Conservation (phyloP, 2,329 filamentous ascomycete species). For the Alternaria alternata region DNA sequence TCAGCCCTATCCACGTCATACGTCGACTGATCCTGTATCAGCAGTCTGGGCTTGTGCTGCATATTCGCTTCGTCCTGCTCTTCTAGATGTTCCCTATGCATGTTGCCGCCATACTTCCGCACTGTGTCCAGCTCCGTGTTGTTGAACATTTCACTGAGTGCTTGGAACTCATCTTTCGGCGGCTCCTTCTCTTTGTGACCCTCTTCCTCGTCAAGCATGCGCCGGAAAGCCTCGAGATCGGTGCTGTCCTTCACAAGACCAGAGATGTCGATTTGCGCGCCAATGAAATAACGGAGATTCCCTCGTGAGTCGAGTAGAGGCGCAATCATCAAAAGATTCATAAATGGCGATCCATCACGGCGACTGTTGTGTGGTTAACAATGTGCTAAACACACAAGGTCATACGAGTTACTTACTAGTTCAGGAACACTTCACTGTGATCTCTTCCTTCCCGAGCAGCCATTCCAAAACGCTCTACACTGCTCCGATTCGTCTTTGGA, state of each 20-base stretch:
- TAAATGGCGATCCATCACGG: slow-evolving; percentile 78
- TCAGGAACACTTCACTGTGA: slow-evolving; percentile 76
- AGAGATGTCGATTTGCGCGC: slow-evolving; percentile 76
- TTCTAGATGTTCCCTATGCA: slow-evolving; percentile 64
- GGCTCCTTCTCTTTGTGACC: slow-evolving; percentile 38
- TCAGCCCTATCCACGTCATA: slow-evolving; percentile 36
- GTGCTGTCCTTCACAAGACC: slow-evolving; percentile 72
- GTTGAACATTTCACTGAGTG: slow-evolving; percentile 75
- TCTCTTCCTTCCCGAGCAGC: slow-evolving; percentile 71
- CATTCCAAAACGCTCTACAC: slow-evolving; percentile 68
- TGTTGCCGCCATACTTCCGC: slow-evolving; percentile 68
- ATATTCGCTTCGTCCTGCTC: slow-evolving; percentile 55
- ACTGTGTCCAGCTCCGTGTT: slow-evolving; percentile 71
- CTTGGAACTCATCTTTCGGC: slow-evolving; percentile 69
- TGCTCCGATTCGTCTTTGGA: slow-evolving; percentile 71
- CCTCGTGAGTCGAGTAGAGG: slow-evolving; percentile 74
- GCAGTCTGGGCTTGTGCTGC: slow-evolving; percentile 54
- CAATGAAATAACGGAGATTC: slow-evolving; percentile 72
- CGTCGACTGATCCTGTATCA: slow-evolving; percentile 58
- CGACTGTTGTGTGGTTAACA: slow-evolving; percentile 54
- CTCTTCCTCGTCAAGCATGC: slow-evolving; percentile 54
- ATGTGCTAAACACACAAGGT: slow-evolving; percentile 11
- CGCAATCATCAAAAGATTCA: slow-evolving; percentile 79
- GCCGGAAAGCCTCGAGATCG: slow-evolving; percentile 69
- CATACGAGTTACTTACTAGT: slow-evolving; percentile 64